Conservation (phyloP, 2,329 filamentous ascomycete genomes). For the Colletotrichum siamense region DNA sequence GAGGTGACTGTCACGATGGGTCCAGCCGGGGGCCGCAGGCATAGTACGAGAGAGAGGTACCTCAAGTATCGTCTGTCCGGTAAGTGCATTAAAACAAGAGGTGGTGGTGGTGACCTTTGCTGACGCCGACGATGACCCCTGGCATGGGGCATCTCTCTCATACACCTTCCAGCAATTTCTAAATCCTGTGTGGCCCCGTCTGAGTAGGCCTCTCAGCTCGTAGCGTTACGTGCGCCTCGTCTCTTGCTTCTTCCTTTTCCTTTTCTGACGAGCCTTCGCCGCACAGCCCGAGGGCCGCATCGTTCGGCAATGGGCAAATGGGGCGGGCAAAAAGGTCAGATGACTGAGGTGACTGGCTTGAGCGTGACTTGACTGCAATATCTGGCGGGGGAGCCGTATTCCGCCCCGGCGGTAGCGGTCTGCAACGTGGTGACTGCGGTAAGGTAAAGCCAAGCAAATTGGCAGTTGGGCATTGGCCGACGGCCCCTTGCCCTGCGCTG, state of each 20-base stretch:
- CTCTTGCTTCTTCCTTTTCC: neutral
- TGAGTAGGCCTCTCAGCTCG: neutral
- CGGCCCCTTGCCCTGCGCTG: neutral
- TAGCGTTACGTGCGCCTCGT: neutral
- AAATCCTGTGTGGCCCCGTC: neutral
- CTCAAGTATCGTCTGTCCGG: neutral
- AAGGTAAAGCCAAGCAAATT: neutral
- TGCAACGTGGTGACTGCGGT: neutral
- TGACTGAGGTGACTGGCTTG: conserved; percentile 10
- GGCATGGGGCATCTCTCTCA: neutral
- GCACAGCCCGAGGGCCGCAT: neutral
- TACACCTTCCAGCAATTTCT: neutral
- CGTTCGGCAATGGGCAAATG: neutral
- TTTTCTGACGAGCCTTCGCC: neutral
- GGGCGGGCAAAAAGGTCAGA: conserved; percentile 7
- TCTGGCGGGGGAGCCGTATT: neutral
- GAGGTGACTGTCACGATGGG: neutral
- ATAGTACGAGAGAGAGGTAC: neutral
- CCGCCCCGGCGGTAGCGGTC: neutral
- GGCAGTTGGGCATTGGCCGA: neutral
- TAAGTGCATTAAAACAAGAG: neutral
- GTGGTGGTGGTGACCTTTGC: neutral
- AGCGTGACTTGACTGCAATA: conserved; percentile 1
- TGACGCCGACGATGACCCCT: neutral
- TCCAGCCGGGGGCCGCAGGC: neutral